Evolutionary conservation across 768 basidiomycete species (phyloP), one percentile per base, ranked within the genome.

Genomic region (Hygrocybe punicea): DNA sequence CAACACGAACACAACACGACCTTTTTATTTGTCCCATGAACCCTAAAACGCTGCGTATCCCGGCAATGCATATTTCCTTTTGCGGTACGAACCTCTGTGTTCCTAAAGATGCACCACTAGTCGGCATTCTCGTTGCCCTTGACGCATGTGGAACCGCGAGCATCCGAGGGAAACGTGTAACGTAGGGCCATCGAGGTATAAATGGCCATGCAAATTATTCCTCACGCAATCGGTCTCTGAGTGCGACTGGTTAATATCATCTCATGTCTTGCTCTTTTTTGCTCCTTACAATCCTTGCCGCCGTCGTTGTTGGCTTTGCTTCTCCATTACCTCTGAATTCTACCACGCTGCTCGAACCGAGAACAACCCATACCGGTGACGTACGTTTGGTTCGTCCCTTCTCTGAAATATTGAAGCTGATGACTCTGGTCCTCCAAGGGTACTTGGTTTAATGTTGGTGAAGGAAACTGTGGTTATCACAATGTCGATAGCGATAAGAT

Each of bases 371-470:
- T 62, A 65, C 61, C 6, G 89, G 89, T 40, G 72, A 75, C 60
- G 89, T 89, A 67, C 60, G 51, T 36, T n/a, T 59, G 44, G 55
- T 53, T 53, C 14, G 42, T 37, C 40, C 40, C 34, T 55, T 45
- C 47, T 48, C 46, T 46, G 11, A 21, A 54, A 24, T 34, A 17
- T 42, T 48, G 50, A 16, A 36, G 51, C 61, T 59, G 48, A 62
- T 55, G 42, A 42, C 55, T 51, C 44, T 49, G 57, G 62, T 42
- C 40, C 29, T 56, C 2, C 61, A n/a, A 89, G 87, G 87, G 82
- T 39, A 90, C 87, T 34, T 90, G 80, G 81, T 90, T 81, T 67
- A 59, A 83, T 58, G 79, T 78, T 53, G 83, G 78, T 33, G 63
- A 76, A 23, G 88, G 86, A 44, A 86, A 87, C 69, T 91, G 89